These are phyloP conservation scores for Claviceps sp. DNA, from an alignment of 2,329 filamentous ascomycete genomes.

Conservation along the genomic window DNA sequence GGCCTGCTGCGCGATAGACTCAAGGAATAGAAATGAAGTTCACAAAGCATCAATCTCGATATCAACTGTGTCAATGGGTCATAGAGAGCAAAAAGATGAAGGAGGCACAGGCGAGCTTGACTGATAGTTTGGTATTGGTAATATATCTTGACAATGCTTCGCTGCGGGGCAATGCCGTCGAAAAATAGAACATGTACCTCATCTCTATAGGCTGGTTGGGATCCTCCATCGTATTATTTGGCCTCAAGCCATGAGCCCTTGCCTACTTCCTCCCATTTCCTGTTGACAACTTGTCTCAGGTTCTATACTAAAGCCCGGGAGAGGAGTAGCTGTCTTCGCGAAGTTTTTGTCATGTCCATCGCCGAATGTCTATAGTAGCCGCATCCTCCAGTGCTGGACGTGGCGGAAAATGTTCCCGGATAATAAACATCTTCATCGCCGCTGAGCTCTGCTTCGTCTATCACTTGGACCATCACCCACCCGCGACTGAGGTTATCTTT, in stretches of 20 bases:
- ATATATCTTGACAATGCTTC: neutral
- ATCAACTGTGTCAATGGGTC: neutral
- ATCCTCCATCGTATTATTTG: neutral
- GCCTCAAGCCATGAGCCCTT: neutral
- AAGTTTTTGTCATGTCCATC: neutral
- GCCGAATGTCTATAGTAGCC: neutral
- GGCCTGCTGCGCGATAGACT: slow-evolving; percentile 7
- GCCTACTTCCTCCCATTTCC: neutral
- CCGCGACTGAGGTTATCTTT: slow-evolving; percentile 4
- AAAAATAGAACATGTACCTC: neutral
- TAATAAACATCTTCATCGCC: neutral
- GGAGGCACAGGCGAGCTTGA: neutral
- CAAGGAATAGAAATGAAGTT: slow-evolving; percentile 1
- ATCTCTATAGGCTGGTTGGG: neutral
- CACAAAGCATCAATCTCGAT: neutral
- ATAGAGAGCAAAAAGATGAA: neutral
- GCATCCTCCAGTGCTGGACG: neutral
- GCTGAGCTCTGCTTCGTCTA: neutral
- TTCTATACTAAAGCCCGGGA: neutral
- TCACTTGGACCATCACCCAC: slow-evolving; percentile 6
- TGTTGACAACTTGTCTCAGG: neutral
- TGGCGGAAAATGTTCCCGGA: neutral
- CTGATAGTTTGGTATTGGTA: neutral
- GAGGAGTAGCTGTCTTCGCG: neutral
- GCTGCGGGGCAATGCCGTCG: neutral